A percentile compares a stretch with the other conserved stretches of the same genome.
phyloP scores from a whole-genome alignment of 768 basidiomycete genomes.

The Xerocomus brunneocitrinus region DNA sequence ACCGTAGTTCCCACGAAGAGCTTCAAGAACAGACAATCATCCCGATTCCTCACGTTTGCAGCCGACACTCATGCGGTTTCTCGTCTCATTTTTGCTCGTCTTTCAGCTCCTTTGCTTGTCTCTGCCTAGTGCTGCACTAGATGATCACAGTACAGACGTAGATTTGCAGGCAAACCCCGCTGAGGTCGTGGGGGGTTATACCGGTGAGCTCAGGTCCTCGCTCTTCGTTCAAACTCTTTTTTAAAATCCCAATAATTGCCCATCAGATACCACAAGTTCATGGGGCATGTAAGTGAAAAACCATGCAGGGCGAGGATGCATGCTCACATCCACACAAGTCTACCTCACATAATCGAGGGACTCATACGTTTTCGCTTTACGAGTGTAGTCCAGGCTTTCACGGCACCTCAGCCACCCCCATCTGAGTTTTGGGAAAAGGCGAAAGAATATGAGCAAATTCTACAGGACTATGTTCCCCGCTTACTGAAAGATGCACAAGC shows the following conservation, averaged over 20 bases:
- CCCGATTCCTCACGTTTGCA: no score
- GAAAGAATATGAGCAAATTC: not conserved
- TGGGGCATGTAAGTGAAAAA: not conserved
- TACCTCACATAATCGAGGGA: not conserved
- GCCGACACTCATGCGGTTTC: no score
- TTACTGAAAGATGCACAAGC: slow-evolving; percentile 1
- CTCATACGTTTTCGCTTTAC: not conserved
- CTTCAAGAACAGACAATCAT: not conserved
- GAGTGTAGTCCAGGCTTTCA: not conserved
- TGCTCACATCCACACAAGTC: not conserved
- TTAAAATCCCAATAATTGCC: not conserved
- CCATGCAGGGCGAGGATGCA: not conserved
- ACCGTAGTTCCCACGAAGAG: no score
- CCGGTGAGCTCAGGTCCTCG: no score
- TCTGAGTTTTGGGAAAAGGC: slow-evolving; percentile 13
- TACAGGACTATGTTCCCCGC: slow-evolving; percentile 3
- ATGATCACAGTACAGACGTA: not conserved
- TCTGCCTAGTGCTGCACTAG: no score
- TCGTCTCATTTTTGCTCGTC: no score
- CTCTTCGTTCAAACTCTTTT: not conserved
- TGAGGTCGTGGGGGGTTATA: not conserved
- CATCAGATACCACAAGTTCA: not conserved
- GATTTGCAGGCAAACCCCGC: not conserved
- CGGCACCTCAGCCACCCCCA: not conserved
- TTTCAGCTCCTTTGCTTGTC: no score